phyloP scores from a whole-genome alignment of 164 flowering plant species.

The Liriodendron chinense region DNA sequence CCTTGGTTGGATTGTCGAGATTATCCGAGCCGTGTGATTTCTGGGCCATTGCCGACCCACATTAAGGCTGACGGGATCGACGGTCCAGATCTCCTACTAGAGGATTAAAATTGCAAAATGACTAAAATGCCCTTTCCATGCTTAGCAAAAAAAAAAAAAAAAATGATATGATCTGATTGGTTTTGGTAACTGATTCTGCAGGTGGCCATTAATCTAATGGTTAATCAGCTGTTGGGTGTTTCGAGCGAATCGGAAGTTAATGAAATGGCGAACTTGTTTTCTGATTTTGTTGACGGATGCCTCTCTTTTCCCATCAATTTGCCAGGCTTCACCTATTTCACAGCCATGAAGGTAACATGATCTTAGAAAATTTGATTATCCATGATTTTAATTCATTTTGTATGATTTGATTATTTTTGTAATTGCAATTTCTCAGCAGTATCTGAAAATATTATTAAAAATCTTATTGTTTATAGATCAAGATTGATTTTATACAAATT shows the following conservation, averaged over 20 bases:
- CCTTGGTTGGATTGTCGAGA: background rate
- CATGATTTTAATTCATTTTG: too few relatives aligned
- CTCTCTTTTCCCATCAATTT: slow-evolving; percentile 79
- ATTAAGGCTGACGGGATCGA: too few relatives aligned
- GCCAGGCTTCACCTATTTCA: slow-evolving; percentile 67
- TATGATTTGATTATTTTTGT: too few relatives aligned
- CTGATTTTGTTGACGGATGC: slow-evolving; percentile 85
- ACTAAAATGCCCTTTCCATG: too few relatives aligned
- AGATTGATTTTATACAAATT: background rate
- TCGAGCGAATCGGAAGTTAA: slow-evolving; percentile 63
- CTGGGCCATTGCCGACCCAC: background rate
- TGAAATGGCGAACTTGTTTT: slow-evolving; percentile 66
- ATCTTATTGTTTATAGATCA: background rate
- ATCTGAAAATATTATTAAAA: too few relatives aligned
- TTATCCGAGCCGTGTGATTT: background rate
- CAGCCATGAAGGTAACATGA: slow-evolving; percentile 71
- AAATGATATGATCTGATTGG: too few relatives aligned
- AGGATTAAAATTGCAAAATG: too few relatives aligned
- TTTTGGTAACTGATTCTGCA: slow-evolving; percentile 15
- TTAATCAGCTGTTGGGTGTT: slow-evolving; percentile 72
- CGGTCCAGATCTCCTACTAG: too few relatives aligned
- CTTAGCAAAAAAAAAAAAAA: too few relatives aligned
- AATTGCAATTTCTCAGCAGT: too few relatives aligned
- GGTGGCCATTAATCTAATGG: slow-evolving; percentile 86
- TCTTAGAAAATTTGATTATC: too few relatives aligned